Evolutionary conservation across 2,329 filamentous ascomycete species (phyloP).

Genomic region (Ceratocystis harringtonii): DNA sequence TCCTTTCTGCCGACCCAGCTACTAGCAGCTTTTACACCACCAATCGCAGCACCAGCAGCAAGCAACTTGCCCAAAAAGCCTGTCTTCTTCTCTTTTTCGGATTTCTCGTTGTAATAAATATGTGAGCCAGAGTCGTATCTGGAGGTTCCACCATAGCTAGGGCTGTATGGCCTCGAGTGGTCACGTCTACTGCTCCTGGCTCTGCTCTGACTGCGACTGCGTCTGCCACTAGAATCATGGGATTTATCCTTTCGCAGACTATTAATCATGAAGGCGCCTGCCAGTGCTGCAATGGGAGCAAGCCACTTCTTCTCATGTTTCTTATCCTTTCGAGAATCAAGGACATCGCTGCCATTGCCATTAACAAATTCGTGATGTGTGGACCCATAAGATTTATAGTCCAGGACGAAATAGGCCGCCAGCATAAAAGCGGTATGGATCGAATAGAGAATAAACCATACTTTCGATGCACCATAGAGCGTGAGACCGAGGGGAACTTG

Average conservation of each 20-base stretch:
- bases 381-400: conserved; percentile 48
- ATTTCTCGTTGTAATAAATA: conserved; percentile 40
- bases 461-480: conserved; percentile 77
- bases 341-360: neutral
- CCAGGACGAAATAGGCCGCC: conserved; percentile 63
- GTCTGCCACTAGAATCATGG: conserved; percentile 28
- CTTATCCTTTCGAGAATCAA: conserved; percentile 26
- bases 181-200: neutral
- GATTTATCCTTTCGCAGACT: conserved; percentile 27
- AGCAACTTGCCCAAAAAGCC: conserved; percentile 45
- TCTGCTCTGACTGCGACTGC: conserved; percentile 22
- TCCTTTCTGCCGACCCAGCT: conserved; percentile 30
- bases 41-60: conserved; percentile 44
- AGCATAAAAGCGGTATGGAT: conserved; percentile 62
- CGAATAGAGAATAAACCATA: conserved; percentile 72
- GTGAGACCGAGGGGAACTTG: conserved; percentile 83
- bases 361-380: conserved; percentile 25
- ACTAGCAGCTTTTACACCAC: conserved; percentile 46
- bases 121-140: conserved; percentile 48
- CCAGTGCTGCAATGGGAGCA: conserved; percentile 38
- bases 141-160: conserved; percentile 32
- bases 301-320: conserved; percentile 31
- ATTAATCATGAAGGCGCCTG: conserved; percentile 34
- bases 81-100: conserved; percentile 24
- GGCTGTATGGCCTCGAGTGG: conserved; percentile 24